Evolutionary conservation across 495 filamentous ascomycete genomes (phyloP), one percentile per base, ranked within the genome.

Genomic region (Hypoxylon cercidicola): DNA sequence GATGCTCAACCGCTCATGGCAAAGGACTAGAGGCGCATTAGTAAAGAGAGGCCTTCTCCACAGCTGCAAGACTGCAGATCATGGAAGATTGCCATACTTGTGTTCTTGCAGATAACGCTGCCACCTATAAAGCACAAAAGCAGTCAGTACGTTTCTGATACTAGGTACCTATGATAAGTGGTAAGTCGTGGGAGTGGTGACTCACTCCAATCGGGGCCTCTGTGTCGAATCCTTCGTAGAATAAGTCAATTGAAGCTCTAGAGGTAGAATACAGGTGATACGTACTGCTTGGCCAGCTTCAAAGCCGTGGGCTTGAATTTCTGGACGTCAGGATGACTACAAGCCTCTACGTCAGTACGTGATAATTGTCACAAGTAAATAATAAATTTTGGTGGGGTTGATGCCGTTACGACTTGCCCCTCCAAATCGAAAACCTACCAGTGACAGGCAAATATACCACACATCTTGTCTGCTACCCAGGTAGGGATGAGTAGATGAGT

Each of bases 181-280:
- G 28, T 70, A 62, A 56, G 60, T 44, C 43, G 39, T 52, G 32
- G 8, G 16, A 15, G 1, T 56, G 16, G 53, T 55, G 61, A 78
- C 92, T 90, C 81, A 96, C 93, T 97, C 95, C 95, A 98, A 84
- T 99, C 95, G 66, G 96, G 95, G 71, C 95, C 96, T 77, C 95
- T 90, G 78, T 99, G 95, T 69, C 95, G 92, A 70, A 96, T 87
- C 76, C 92, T 96, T 74, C 66, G 64, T 46, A 37, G 13, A 64
- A 60, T 41, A 25, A 32, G 78, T 79, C 78, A 78, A 74, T 77
- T 76, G 73, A 68, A 71, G 55, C 70, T 32, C 54, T 51, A 41
- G 43, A 58, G 48, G 60, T 48, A 41, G 51, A 43, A 60, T 45
- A 68, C 62, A 34, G 44, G 28, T 37, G 10, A 46, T 47, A 80